Evolutionary conservation across 257 asterid species (phyloP), one percentile per base, ranked within the genome.

Genomic region (Gentiana macrophylla): DNA sequence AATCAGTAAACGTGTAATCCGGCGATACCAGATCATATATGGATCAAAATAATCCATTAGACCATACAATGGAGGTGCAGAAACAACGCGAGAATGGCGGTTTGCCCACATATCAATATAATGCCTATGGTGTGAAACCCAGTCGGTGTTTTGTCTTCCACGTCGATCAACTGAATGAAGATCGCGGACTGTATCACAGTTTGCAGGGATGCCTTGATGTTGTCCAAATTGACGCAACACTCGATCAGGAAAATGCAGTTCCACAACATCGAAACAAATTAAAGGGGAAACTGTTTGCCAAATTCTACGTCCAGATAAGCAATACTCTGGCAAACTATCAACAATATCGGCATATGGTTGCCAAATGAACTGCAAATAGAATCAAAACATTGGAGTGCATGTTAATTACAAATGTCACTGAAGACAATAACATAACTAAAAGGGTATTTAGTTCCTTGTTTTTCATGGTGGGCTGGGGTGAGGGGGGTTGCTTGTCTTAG

Each of bases 121-220:
- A 37, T 82, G 83, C 68, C 74, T 71, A 73, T 80, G 87, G 71
- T 82, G 94, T n/a, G 65, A 83, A 37, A 84, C 82, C 96, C 94
- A 87, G 67, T 87, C 87, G 12, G 83, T 81, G 56, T 84, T 86
- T 75, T 84, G 94, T 68, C 96, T 73, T 61, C 92, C 94, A 48
- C 86, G 82, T 58, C 92, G 80, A 62, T 84, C 94, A 60, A 89
- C 84, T 45, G 77, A 71, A 67, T 82, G 94, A 49, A 84, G 80
- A 60, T 84, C 90, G 0, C 83, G 82, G 32, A 84, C 77, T 24
- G 89, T 80, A 71, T 80, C 89, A 63, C 94, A 87, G 61, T 63
- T 33, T 10, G 71, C 62, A 35, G 84, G 96, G 62, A 87, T 73
- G 44, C 65, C 48, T 63, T 87, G 96, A 52, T 53, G 80, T 59